Percentiles rank a stretch among this genome's conserved stretches.
Conservation (phyloP, 1,139 yeast species). For the Yamadazyma jaroonii region DNA sequence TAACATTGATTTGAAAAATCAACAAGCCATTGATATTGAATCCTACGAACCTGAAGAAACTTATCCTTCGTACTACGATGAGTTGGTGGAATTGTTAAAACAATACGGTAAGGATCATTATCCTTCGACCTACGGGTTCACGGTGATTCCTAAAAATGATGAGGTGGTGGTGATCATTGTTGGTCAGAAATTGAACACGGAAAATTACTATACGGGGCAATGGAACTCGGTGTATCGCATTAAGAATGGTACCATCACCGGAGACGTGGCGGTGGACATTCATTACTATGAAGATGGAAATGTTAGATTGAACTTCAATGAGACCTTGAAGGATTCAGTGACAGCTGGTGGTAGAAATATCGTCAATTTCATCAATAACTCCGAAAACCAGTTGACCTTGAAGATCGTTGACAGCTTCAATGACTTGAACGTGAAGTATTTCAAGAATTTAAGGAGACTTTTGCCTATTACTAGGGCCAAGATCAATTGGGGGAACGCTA, state of each 20-base stretch:
- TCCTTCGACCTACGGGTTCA: conserved; percentile 51
- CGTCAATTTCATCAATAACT: conserved; percentile 48
- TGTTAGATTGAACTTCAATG: conserved; percentile 67
- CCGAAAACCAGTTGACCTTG: conserved; percentile 64
- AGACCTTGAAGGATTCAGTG: conserved; percentile 27
- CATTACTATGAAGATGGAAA: conserved; percentile 97
- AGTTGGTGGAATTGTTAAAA: conserved; percentile 28
- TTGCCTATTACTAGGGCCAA: conserved; percentile 89
- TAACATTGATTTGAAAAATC: conserved; percentile 55
- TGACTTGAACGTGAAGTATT: conserved; percentile 72
- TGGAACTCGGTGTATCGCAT: conserved; percentile 73
- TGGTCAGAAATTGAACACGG: conserved; percentile 71
- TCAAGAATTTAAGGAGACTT: conserved; percentile 84
- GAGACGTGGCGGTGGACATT: conserved; percentile 64
- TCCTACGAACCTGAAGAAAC: conserved; percentile 21
- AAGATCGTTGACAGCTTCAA: conserved; percentile 63
- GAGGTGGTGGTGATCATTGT: conserved; percentile 48
- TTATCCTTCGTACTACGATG: conserved; percentile 31
- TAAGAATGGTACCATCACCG: conserved; percentile 41
- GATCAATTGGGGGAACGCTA: conserved; percentile 93
- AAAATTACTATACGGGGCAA: conserved; percentile 85
- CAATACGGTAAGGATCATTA: conserved; percentile 47
- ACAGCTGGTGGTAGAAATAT: conserved; percentile 28
- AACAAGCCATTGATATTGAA: conserved; percentile 52
- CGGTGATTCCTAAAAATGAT: conserved; percentile 36